Conservation (phyloP, 257 asterid genomes). For the Ballota nigra region DNA sequence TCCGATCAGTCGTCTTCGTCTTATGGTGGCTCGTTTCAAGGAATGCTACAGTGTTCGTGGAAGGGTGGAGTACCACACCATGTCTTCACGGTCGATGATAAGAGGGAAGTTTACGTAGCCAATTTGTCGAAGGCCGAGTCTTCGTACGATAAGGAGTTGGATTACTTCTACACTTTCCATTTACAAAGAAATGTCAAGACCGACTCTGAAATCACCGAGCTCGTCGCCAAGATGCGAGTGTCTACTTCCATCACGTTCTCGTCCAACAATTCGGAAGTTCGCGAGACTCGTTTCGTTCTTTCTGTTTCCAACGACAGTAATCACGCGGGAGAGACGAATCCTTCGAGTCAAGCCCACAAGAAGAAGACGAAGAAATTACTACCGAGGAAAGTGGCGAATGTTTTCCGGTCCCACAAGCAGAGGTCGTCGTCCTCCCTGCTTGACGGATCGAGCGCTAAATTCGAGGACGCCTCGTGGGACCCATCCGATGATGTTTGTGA, state of each 20-base stretch:
- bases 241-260: constrained; percentile 57
- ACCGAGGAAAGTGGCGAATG: constrained; percentile 51
- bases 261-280: constrained; percentile 43
- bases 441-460: constrained; percentile 39
- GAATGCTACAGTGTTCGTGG: constrained; percentile 79
- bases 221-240: constrained; percentile 72
- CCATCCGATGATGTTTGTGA: constrained; percentile 36
- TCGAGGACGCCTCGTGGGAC: constrained; percentile 46
- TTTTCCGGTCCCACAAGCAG: constrained; percentile 43
- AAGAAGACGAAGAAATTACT: constrained; percentile 41
- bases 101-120: constrained; percentile 59
- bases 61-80: constrained; percentile 62
- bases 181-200: constrained; percentile 40
- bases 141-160: constrained; percentile 46
- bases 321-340: constrained; percentile 30
- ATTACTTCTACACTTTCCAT: constrained; percentile 69
- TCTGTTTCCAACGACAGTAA: constrained; percentile 38
- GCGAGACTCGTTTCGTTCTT: constrained; percentile 65
- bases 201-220: constrained; percentile 34
- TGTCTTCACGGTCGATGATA: constrained; percentile 70
- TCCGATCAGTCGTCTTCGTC: constrained; percentile 61
- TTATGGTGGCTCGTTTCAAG: constrained; percentile 48
- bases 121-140: constrained; percentile 41
- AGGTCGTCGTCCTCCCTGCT: constrained; percentile 36
- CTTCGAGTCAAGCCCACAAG: constrained; percentile 31